Evolutionary conservation across 2,329 filamentous ascomycete species (phyloP).

Genomic region (Ambrosiella cleistominuta): DNA sequence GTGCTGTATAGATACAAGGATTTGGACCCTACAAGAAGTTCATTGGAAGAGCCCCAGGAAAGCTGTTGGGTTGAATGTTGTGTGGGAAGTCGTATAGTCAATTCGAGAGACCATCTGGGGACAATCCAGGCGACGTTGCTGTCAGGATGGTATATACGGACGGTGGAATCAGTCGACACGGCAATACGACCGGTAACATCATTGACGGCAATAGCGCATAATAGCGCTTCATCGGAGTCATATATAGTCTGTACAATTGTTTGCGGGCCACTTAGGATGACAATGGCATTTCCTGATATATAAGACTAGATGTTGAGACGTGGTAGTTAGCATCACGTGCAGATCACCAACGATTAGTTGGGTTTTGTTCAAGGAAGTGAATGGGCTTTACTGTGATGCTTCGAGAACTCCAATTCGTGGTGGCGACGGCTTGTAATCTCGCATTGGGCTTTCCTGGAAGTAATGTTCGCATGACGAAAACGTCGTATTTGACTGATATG

Average conservation of each 20-base stretch:
- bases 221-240: slow-evolving; percentile 50
- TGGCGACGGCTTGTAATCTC: slow-evolving; percentile 60
- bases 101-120: slow-evolving; percentile 44
- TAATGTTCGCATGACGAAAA: slow-evolving; percentile 48
- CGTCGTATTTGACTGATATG: too few species aligned
- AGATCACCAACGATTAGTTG: neutral
- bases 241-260: slow-evolving; percentile 80
- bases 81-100: slow-evolving; percentile 31
- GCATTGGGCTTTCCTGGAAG: slow-evolving; percentile 63
- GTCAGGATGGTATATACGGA: slow-evolving; percentile 66
- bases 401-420: slow-evolving; percentile 53
- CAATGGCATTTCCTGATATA: slow-evolving; percentile 73
- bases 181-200: slow-evolving; percentile 74
- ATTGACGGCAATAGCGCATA: slow-evolving; percentile 68
- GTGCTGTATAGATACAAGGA: slow-evolving; percentile 51
- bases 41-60: slow-evolving; percentile 76
- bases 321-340: neutral
- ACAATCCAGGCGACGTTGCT: slow-evolving; percentile 4
- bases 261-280: slow-evolving; percentile 59
- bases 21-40: slow-evolving; percentile 61
- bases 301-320: slow-evolving; percentile 44
- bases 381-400: slow-evolving; percentile 48
- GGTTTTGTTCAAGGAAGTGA: neutral
- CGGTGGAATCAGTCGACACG: slow-evolving; percentile 44
- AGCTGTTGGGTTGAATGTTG: slow-evolving; percentile 28